These are phyloP conservation scores for Mucor lusitanicus DNA, from an alignment of 371 early-diverging fungal genomes.

Conservation along the genomic window DNA sequence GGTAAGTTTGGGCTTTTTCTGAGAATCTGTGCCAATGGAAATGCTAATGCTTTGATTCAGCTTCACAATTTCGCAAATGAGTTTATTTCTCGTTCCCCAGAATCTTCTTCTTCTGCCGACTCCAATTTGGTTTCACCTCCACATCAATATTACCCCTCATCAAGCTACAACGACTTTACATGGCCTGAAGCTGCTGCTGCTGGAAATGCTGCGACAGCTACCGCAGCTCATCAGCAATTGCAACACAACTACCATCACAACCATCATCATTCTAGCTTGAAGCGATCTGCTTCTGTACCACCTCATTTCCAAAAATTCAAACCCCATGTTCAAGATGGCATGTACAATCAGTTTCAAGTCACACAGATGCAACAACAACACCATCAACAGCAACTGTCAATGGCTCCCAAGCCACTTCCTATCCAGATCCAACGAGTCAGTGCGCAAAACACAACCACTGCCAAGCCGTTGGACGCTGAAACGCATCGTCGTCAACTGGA, in stretches of 20 bases:
- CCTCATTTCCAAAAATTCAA: constrained; percentile 16
- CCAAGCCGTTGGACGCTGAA: constrained; percentile 16
- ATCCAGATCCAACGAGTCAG: constrained; percentile 26
- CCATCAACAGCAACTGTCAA: background rate
- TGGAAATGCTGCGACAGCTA: background rate
- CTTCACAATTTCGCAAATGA: constrained; percentile 5
- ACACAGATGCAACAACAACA: background rate
- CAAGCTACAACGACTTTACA: background rate
- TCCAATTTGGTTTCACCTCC: constrained; percentile 27
- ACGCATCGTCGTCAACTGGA: constrained; percentile 32
- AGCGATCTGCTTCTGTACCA: constrained; percentile 26
- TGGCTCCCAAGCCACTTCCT: constrained; percentile 13
- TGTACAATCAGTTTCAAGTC: constrained; percentile 11
- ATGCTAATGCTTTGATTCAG: background rate
- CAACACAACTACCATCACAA: constrained; percentile 3
- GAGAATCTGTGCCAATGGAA: background rate
- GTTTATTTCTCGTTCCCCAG: constrained; percentile 24
- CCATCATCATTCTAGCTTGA: background rate
- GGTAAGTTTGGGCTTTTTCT: background rate
- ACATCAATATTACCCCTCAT: constrained; percentile 9
- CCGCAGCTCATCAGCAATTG: background rate
- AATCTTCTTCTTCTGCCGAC: constrained; percentile 25
- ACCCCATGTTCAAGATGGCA: constrained; percentile 9
- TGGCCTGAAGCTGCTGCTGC: background rate
- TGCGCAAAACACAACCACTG: background rate